Evolutionary conservation across 768 basidiomycete genomes (phyloP).

Genomic region (Hydnomerulius pinastri): DNA sequence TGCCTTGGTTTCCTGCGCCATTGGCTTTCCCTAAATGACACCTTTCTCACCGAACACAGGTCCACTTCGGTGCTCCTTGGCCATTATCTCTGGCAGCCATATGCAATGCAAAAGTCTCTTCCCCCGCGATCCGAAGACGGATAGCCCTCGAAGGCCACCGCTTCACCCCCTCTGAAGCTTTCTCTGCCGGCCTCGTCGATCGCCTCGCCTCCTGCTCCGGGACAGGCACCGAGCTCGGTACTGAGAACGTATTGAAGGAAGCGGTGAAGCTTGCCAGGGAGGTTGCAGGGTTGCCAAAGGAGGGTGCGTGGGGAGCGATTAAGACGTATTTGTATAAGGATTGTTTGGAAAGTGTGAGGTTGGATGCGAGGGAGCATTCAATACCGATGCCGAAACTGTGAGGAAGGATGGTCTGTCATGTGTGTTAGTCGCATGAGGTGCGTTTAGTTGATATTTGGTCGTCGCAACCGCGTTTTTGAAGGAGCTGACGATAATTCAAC

Average conservation of each 20-base stretch:
- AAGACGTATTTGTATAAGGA: conserved; percentile 64
- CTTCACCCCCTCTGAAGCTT: conserved; percentile 73
- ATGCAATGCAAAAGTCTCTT: conserved; percentile 63
- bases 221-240: conserved; percentile 50
- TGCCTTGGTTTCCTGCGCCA: background rate
- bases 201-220: conserved; percentile 41
- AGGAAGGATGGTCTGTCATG: background rate
- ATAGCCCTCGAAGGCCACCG: conserved; percentile 80
- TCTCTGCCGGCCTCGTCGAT: conserved; percentile 69
- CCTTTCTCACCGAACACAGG: conserved; percentile 37
- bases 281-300: conserved; percentile 50
- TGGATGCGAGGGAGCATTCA: conserved; percentile 17
- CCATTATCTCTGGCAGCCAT: conserved; percentile 72
- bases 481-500: background rate
- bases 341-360: conserved; percentile 43
- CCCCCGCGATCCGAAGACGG: conserved; percentile 60
- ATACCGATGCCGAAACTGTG: conserved; percentile 5
- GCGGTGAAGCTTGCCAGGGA: conserved; percentile 63
- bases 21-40: no score
- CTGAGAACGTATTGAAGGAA: conserved; percentile 60
- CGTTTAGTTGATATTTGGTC: background rate
- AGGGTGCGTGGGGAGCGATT: conserved; percentile 73
- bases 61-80: conserved; percentile 82
- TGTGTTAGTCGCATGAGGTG: conserved; percentile 9
- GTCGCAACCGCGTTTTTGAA: conserved; percentile 4